Evolutionary conservation across 225 moss, liverwort and hornwort genomes (phyloP).

Genomic region (Pleurozium schreberi): DNA sequence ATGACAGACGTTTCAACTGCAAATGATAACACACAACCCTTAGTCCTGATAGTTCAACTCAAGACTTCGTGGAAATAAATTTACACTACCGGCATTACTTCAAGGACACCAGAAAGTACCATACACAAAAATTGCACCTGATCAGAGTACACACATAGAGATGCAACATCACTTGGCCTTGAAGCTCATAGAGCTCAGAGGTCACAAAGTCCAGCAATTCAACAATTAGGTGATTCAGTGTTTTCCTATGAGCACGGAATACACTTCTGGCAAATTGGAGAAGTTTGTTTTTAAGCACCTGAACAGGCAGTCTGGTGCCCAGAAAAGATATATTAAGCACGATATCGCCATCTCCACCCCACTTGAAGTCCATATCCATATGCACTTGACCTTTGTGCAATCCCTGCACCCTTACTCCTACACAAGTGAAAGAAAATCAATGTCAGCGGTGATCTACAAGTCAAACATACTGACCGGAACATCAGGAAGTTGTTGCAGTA

Average conservation of each 20-base stretch:
- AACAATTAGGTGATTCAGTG: not conserved
- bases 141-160: not conserved
- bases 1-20: conserved; percentile 81
- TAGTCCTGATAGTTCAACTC: not conserved
- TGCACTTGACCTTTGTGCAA: conserved; percentile 56
- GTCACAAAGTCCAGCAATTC: not conserved
- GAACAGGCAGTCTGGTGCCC: conserved; percentile 70
- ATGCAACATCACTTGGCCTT: not conserved
- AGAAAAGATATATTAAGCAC: conserved; percentile 51
- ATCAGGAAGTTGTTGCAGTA: not conserved
- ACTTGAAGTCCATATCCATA: conserved; percentile 88
- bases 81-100: not conserved
- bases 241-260: not conserved
- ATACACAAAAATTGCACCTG: not conserved
- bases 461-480: not conserved
- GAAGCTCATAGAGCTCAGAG: not conserved
- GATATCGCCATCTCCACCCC: conserved; percentile 87
- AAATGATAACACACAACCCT: not conserved
- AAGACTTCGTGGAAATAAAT: not conserved
- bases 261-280: not conserved
- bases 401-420: conserved; percentile 62
- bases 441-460: not conserved
- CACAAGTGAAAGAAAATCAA: not conserved
- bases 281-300: conserved; percentile 30
- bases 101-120: not conserved